These are phyloP conservation scores for Laguncularia racemosa DNA, from an alignment of 345 rosid species.

Conservation along the genomic window DNA sequence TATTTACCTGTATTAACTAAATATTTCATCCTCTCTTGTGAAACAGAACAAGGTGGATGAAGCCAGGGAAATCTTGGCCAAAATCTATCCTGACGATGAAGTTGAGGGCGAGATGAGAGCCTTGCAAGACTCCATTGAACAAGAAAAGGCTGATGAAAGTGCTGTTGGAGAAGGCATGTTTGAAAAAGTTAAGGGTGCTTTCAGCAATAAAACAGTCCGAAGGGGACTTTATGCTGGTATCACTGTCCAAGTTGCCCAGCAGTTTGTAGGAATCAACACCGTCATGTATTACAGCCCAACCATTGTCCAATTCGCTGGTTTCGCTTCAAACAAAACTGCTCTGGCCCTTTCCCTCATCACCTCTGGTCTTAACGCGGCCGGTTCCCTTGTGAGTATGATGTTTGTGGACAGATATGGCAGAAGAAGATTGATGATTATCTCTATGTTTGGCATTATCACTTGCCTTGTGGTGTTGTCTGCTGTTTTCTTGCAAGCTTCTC, in stretches of 20 bases:
- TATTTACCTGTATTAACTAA: no score
- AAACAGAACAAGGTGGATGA: conserved; percentile 38
- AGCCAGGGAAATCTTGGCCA: conserved; percentile 54
- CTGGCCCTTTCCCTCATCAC: conserved; percentile 80
- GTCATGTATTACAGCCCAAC: conserved; percentile 88
- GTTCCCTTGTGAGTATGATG: conserved; percentile 69
- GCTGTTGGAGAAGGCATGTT: conserved; percentile 31
- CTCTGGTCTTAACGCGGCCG: conserved; percentile 70
- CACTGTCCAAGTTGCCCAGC: conserved; percentile 84
- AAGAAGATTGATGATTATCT: conserved; percentile 66
- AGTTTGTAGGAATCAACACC: conserved; percentile 84
- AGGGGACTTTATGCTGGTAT: conserved; percentile 79
- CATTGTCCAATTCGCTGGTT: conserved; percentile 85
- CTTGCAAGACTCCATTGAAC: conserved; percentile 40
- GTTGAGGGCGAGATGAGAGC: conserved; percentile 50
- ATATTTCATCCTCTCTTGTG: neutral
- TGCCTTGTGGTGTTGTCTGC: conserved; percentile 41
- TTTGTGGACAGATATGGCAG: conserved; percentile 79
- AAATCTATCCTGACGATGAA: conserved; percentile 55
- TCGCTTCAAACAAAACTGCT: conserved; percentile 70
- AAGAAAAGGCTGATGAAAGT: conserved; percentile 50
- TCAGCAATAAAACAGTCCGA: conserved; percentile 32
- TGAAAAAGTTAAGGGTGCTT: conserved; percentile 65
- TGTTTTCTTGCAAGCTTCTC: conserved; percentile 53
- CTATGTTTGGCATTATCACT: conserved; percentile 59